These are phyloP conservation scores for Fusarium sp. DNA, from an alignment of 2,329 filamentous ascomycete species.

Conservation along the genomic window DNA sequence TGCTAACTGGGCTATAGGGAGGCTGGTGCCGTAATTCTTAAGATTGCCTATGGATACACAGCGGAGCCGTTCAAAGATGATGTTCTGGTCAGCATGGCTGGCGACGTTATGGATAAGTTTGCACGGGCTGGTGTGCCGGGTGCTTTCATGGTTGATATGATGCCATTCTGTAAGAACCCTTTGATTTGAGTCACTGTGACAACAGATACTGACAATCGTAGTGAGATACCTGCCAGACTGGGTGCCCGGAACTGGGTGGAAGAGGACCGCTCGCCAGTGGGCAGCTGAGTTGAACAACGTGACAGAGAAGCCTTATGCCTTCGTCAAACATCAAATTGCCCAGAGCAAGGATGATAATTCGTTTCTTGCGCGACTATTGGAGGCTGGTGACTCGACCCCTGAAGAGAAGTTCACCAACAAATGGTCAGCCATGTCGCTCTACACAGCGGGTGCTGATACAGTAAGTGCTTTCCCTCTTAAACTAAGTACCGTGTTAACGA, in stretches of 20 bases:
- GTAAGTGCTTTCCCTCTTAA: conserved; percentile 1
- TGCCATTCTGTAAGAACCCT: conserved; percentile 26
- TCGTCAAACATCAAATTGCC: conserved; percentile 26
- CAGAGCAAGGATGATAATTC: conserved; percentile 15
- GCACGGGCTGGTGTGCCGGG: conserved; percentile 20
- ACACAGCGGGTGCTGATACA: conserved; percentile 34
- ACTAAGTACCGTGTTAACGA: background rate
- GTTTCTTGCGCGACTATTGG: conserved; percentile 14
- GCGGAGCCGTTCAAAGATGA: conserved; percentile 29
- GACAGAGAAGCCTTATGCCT: conserved; percentile 23
- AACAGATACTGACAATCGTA: background rate
- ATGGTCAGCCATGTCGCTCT: conserved; percentile 33
- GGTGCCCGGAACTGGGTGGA: conserved; percentile 26
- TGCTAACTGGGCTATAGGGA: conserved; percentile 19
- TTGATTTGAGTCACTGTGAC: background rate
- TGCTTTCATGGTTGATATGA: conserved; percentile 28
- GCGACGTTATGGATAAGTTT: conserved; percentile 29
- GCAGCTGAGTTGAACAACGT: conserved; percentile 3
- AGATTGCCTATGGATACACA: conserved; percentile 35
- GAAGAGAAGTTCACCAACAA: conserved; percentile 29
- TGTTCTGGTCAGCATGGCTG: conserved; percentile 24
- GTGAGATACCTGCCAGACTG: conserved; percentile 30
- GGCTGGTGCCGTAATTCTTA: conserved; percentile 27
- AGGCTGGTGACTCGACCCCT: conserved; percentile 7
- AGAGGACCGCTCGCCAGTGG: conserved; percentile 22